Conservation (phyloP, 495 filamentous ascomycete genomes). For the Hypomontagnella monticulosa region DNA sequence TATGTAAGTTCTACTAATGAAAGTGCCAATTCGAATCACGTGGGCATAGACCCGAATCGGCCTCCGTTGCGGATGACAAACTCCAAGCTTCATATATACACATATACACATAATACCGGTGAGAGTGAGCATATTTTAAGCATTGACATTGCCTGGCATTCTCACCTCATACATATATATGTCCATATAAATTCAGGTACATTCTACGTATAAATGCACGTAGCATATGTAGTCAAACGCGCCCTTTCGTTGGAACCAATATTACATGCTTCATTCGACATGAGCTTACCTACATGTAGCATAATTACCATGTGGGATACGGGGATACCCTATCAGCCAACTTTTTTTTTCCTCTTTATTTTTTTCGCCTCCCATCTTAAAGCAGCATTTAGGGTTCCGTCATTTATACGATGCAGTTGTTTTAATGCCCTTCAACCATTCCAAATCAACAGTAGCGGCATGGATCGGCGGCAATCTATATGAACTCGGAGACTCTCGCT, state of each 20-base stretch:
- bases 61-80: too few species aligned
- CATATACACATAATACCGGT: too few species aligned
- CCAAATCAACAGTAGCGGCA: conserved; percentile 4
- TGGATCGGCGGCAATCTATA: conserved; percentile 4
- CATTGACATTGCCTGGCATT: too few species aligned
- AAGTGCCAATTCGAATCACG: conserved; percentile 17
- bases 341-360: neutral
- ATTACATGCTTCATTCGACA: neutral
- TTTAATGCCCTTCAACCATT: conserved; percentile 3
- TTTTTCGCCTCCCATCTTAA: conserved; percentile 11
- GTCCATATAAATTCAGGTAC: too few species aligned
- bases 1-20: conserved; percentile 3
- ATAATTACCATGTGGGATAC: too few species aligned
- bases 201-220: too few species aligned
- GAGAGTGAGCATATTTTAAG: too few species aligned
- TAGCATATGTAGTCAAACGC: too few species aligned
- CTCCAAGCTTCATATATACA: too few species aligned
- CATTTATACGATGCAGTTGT: conserved; percentile 7
- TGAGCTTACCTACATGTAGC: too few species aligned
- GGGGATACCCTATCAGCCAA: conserved; percentile 7
- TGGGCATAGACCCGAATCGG: conserved; percentile 16
- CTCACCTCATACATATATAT: too few species aligned
- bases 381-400: conserved; percentile 22
- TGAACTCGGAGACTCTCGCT: neutral
- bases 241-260: neutral